Percentiles rank a stretch among this genome's conserved stretches.
These are phyloP conservation scores for Cladosporium cucumerinum DNA, from an alignment of 2,329 filamentous ascomycete species.

Conservation along the genomic window DNA sequence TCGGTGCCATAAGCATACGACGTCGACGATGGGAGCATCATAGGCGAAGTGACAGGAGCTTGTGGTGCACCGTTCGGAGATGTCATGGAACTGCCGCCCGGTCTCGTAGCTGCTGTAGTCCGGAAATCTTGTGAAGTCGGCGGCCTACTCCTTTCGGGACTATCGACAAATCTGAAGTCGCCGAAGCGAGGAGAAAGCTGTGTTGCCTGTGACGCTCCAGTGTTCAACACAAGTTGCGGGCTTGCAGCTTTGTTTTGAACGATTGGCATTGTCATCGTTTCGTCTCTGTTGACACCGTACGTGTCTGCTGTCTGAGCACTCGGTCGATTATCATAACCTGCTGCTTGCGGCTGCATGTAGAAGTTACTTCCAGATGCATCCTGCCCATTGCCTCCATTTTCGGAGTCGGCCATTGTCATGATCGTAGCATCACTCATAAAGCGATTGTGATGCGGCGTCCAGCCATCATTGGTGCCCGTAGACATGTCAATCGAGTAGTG, in stretches of 20 bases:
- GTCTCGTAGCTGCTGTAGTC: neutral
- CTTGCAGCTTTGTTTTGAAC: neutral
- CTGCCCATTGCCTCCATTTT: slow-evolving; percentile 14
- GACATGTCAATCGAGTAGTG: slow-evolving; percentile 7
- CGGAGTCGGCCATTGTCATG: slow-evolving; percentile 9
- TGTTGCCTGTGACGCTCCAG: neutral
- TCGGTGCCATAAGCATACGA: slow-evolving; percentile 12
- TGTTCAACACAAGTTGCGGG: neutral
- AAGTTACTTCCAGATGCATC: slow-evolving; percentile 18
- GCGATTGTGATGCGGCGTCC: slow-evolving; percentile 12
- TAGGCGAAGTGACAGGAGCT: neutral
- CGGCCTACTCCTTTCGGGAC: slow-evolving; percentile 17
- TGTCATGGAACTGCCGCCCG: neutral
- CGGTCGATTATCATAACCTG: slow-evolving; percentile 15
- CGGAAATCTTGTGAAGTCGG: slow-evolving; percentile 8
- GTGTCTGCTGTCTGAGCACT: neutral
- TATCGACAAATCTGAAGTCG: slow-evolving; percentile 22
- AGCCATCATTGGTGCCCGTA: neutral
- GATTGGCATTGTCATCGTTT: neutral
- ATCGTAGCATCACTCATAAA: slow-evolving; percentile 14
- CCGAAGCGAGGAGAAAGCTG: slow-evolving; percentile 17
- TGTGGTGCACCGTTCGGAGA: neutral
- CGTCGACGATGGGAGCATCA: neutral
- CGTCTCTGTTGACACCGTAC: neutral
- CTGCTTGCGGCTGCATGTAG: slow-evolving; percentile 25